Evolutionary conservation across 129 eudicot genomes (phyloP).

Genomic region (Centella asiatica): DNA sequence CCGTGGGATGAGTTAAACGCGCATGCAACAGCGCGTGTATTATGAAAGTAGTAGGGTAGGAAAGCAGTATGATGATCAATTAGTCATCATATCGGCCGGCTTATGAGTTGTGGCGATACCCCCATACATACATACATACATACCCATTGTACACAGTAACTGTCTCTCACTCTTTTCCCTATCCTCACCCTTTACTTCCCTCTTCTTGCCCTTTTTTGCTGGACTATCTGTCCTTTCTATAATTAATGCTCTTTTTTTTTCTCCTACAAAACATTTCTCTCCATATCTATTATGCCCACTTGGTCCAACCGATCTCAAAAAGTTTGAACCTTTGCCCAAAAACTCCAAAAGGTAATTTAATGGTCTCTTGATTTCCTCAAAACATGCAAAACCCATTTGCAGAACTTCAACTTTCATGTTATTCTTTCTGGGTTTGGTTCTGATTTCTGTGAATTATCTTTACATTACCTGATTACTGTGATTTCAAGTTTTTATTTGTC

Average conservation of each 20-base stretch:
- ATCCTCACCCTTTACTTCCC: conserved; percentile 2
- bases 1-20: too few relatives aligned
- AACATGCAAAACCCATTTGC: too few relatives aligned
- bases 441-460: not conserved
- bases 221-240: conserved; percentile 36
- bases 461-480: not conserved
- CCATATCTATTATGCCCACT: not conserved
- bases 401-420: too few relatives aligned
- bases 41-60: too few relatives aligned
- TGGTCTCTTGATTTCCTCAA: not conserved
- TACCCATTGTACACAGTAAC: too few relatives aligned
- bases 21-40: too few relatives aligned
- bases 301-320: not conserved
- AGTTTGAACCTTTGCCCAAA: not conserved
- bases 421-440: too few relatives aligned
- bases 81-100: too few relatives aligned
- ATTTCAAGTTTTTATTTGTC: not conserved
- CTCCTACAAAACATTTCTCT: not conserved
- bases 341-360: conserved; percentile 1
- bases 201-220: conserved; percentile 7
- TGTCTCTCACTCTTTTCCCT: too few relatives aligned
- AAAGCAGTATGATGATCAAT: too few relatives aligned
- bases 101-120: too few relatives aligned
- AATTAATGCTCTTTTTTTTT: conserved; percentile 35
- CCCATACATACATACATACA: too few relatives aligned